phyloP scores from a whole-genome alignment of 2,329 filamentous ascomycete genomes.

The Domatiomyces catenatus region DNA sequence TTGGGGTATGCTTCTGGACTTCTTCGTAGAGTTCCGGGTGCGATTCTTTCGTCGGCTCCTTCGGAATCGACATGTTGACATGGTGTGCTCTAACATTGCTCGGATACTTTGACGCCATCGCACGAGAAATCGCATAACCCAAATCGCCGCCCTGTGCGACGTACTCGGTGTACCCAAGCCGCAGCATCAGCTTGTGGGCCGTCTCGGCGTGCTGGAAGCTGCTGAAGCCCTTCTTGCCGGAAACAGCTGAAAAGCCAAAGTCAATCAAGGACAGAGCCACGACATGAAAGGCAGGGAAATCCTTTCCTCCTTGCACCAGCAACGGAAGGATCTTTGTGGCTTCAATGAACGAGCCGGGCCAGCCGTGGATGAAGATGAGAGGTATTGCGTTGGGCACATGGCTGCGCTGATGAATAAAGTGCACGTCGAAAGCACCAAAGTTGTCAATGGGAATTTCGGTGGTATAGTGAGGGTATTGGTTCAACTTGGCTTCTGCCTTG shows the following conservation, averaged over 20 bases:
- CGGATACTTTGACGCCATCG: conserved; percentile 43
- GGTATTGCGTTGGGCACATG: conserved; percentile 41
- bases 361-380: conserved; percentile 50
- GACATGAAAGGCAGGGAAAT: conserved; percentile 35
- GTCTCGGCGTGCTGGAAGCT: conserved; percentile 48
- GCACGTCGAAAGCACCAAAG: conserved; percentile 45
- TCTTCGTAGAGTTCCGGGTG: conserved; percentile 42
- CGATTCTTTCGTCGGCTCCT: conserved; percentile 34
- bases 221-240: conserved; percentile 36
- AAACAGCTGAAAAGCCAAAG: conserved; percentile 37
- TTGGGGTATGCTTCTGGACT: conserved; percentile 40
- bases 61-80: conserved; percentile 41
- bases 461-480: conserved; percentile 42
- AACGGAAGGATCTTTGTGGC: conserved; percentile 45
- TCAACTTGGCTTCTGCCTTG: conserved; percentile 41
- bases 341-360: conserved; percentile 57
- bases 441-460: conserved; percentile 36
- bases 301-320: conserved; percentile 23
- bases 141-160: conserved; percentile 52
- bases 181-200: conserved; percentile 52
- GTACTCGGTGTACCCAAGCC: conserved; percentile 50
- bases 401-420: conserved; percentile 48
- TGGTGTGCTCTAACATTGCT: conserved; percentile 43
- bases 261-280: conserved; percentile 39
- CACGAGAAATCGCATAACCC: conserved; percentile 48